Base-by-base conservation (phyloP, 2,329 filamentous ascomycete genomes). In the Cladosporium sp. region DNA sequence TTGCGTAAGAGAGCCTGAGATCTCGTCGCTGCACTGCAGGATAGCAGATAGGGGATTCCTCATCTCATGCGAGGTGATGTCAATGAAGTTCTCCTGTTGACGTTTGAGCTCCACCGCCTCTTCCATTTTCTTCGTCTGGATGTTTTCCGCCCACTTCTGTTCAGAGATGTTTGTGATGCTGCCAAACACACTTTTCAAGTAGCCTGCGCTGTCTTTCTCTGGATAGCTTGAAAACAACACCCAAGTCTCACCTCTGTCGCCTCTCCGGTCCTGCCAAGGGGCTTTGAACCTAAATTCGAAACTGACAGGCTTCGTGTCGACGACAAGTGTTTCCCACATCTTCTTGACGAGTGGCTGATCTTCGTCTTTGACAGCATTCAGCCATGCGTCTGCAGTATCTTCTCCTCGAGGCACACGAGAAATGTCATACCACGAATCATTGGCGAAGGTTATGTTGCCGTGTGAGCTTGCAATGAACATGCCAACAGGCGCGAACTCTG, bases 131-230 rank as follows among this genome's bases (percentile, higher is more conserved):
- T 86, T 81, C 65, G 83, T 90, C 71, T 95, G 89, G 34, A 91
- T 84, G 47, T 87, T 85, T 71, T 95, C 90, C 1, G 90, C 90
- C 79, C 87, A 87, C 70, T 95, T 96, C 69, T 94, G 89, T 55
- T 88, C 83, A 17, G 88, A 91, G 62, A 96, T 95, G 67, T 95
- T 90, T 0, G 90, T 93, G 52, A 95, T 87, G 67, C 86, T 89
- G 53, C 88, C 89, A 64, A 92, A 91, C 2, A 91, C 86, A 60
- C 86, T 84, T 74, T 90, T 90, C 52, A 91, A 78, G 25, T 77
- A 75, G 3, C 87, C 88, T 25, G 83, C 75, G 1, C 78, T 74
- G 60, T 87, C 80, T 65, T 82, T 87, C 65, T 92, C 88, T 0
- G 88, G 88, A 63, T 88, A 91, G 0, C 87, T 88, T 56, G 83